Percentiles rank a stretch among this genome's conserved stretches.
These are phyloP conservation scores for Claviceps citrina DNA, from an alignment of 2,329 filamentous ascomycete genomes.

Conservation along the genomic window DNA sequence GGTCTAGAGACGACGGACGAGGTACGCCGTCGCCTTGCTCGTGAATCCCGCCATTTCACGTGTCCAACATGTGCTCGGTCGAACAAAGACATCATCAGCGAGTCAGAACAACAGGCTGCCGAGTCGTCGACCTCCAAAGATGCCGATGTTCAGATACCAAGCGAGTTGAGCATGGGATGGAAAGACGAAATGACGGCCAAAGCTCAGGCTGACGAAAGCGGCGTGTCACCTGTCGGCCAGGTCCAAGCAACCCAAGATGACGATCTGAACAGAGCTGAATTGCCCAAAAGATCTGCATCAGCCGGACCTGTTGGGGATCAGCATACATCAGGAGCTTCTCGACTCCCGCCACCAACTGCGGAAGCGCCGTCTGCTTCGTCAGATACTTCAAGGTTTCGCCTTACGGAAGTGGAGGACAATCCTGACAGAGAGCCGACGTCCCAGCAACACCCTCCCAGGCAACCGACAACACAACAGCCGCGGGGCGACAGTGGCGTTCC, in stretches of 20 bases:
- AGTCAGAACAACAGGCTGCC: conserved; percentile 45
- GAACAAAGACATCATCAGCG: conserved; percentile 60
- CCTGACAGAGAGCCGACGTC: neutral
- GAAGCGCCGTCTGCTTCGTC: neutral
- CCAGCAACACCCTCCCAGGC: conserved; percentile 3
- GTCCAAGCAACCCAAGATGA: conserved; percentile 9
- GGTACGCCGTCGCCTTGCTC: conserved; percentile 54
- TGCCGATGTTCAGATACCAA: conserved; percentile 33
- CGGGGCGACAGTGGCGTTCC: conserved; percentile 35
- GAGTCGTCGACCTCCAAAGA: conserved; percentile 18
- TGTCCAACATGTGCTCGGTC: conserved; percentile 56
- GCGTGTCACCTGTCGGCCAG: neutral
- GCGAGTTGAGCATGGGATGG: conserved; percentile 51
- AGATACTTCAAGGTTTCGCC: neutral
- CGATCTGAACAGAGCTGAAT: conserved; percentile 26
- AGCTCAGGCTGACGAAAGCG: conserved; percentile 3
- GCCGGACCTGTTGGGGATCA: conserved; percentile 22
- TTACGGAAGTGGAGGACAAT: neutral
- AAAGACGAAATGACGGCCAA: conserved; percentile 50
- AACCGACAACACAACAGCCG: conserved; percentile 8
- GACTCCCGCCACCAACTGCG: neutral
- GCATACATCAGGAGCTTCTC: neutral
- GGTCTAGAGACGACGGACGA: conserved; percentile 63
- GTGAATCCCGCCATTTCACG: conserved; percentile 46
- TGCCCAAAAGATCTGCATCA: conserved; percentile 43